Evolutionary conservation across 2,329 filamentous ascomycete species (phyloP).

Genomic region (Pseudogymnoascus destructans): DNA sequence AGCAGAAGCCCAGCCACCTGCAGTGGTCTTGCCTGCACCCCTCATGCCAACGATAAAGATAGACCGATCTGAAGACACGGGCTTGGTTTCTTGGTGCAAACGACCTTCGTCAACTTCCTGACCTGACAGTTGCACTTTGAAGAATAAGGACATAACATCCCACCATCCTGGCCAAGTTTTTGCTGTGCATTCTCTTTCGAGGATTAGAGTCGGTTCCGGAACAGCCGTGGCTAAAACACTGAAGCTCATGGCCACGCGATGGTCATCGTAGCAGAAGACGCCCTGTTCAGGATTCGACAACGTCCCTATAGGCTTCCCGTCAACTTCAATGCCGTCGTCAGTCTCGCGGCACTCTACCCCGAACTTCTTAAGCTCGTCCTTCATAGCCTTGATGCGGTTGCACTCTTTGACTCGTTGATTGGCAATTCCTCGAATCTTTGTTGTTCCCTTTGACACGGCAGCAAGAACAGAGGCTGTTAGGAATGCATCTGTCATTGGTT

Average conservation of each 20-base stretch:
- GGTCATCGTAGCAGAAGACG: constrained; percentile 91
- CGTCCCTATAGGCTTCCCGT: constrained; percentile 36
- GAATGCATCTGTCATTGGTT: constrained; percentile 98
- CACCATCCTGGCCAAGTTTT: constrained; percentile 99
- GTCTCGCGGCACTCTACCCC: constrained; percentile 76
- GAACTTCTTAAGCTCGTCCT: constrained; percentile 86
- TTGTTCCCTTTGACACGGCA: constrained; percentile 72
- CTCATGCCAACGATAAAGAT: constrained; percentile 96
- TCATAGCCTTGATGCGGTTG: constrained; percentile 92
- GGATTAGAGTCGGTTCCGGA: constrained; percentile 59
- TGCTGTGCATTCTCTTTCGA: constrained; percentile 83
- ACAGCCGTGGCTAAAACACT: constrained; percentile 69
- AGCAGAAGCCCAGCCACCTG: constrained; percentile 70
- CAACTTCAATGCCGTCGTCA: constrained; percentile 80
- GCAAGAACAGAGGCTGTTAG: constrained; percentile 87
- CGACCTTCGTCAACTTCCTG: constrained; percentile 36
- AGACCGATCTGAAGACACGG: constrained; percentile 40
- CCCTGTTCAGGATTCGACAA: constrained; percentile 46
- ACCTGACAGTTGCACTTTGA: constrained; percentile 64
- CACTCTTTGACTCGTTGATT: constrained; percentile 98
- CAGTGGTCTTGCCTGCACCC: constrained; percentile 91
- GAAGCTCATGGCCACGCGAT: constrained; percentile 97
- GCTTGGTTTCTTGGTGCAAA: constrained; percentile 26
- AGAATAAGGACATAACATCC: constrained; percentile 72
- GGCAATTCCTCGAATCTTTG: constrained; percentile 83